These are phyloP conservation scores for Pseudocercospora musae DNA, from an alignment of 2,329 filamentous ascomycete genomes.

Conservation along the genomic window DNA sequence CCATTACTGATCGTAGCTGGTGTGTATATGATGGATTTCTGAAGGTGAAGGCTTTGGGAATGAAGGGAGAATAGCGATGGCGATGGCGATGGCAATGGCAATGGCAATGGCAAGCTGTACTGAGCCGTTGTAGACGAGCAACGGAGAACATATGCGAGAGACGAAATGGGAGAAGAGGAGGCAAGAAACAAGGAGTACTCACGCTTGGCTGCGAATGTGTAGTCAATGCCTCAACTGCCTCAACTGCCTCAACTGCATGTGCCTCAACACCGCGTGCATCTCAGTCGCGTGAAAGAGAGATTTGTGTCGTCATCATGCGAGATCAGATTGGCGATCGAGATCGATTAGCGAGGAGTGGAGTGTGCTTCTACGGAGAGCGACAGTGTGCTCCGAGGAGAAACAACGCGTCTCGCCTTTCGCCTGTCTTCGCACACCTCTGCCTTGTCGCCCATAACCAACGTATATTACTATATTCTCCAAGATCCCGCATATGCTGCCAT, in stretches of 20 bases:
- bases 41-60: neutral
- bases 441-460: too few relatives aligned
- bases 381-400: neutral
- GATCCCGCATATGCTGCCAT: neutral
- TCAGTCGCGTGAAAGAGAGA: neutral
- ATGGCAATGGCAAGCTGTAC: neutral
- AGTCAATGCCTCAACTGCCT: neutral
- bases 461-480: too few relatives aligned
- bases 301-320: neutral
- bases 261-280: neutral
- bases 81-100: too few relatives aligned
- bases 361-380: neutral
- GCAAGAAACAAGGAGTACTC: neutral
- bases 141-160: neutral
- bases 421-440: too few relatives aligned
- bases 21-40: neutral
- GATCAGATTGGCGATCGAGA: neutral
- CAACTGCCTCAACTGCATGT: too few relatives aligned
- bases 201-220: neutral
- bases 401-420: too few relatives aligned
- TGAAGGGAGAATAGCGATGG: neutral
- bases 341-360: too few relatives aligned
- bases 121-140: constrained; percentile 1
- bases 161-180: neutral
- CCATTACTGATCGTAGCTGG: constrained; percentile 12